Percentiles rank a stretch among this genome's conserved stretches.
Conservation (phyloP, 2,329 filamentous ascomycete species). For the Diplodia intermedia region DNA sequence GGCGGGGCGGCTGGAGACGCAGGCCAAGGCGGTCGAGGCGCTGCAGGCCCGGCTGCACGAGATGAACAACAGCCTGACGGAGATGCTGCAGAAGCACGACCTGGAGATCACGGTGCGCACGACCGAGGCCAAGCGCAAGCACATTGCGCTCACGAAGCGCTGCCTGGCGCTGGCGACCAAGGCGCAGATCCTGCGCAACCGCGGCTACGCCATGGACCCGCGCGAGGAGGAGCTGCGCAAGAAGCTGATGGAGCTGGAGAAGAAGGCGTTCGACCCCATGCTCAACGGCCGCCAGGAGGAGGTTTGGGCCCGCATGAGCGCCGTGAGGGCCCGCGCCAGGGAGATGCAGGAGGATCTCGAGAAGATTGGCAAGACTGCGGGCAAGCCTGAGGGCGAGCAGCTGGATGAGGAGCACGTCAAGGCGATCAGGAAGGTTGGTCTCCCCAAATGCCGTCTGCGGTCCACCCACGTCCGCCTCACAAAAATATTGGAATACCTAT, state of each 20-base stretch:
- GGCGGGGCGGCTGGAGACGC: conserved; percentile 73
- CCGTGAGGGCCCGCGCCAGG: conserved; percentile 74
- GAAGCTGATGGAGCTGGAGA: conserved; percentile 73
- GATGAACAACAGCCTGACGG: conserved; percentile 76
- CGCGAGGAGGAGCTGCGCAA: conserved; percentile 80
- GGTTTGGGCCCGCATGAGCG: conserved; percentile 82
- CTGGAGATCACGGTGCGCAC: conserved; percentile 76
- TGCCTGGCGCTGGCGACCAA: conserved; percentile 77
- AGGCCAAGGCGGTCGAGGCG: conserved; percentile 71
- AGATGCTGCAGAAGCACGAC: conserved; percentile 78
- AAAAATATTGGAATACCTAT: too few relatives aligned
- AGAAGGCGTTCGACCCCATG: conserved; percentile 74
- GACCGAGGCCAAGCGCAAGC: conserved; percentile 73
- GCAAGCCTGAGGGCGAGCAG: conserved; percentile 56
- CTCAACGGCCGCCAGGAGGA: conserved; percentile 80
- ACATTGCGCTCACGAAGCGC: conserved; percentile 74
- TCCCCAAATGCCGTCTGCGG: background rate
- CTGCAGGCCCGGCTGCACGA: conserved; percentile 78
- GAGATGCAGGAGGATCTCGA: conserved; percentile 76
- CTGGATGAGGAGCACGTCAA: conserved; percentile 74
- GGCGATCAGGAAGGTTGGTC: conserved; percentile 74
- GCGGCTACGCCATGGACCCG: conserved; percentile 79
- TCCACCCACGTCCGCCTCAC: too few relatives aligned
- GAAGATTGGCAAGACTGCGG: conserved; percentile 64
- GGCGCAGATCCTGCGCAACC: conserved; percentile 79